Base-by-base conservation (phyloP, 495 filamentous ascomycete genomes). In the Xylaria nigripes region DNA sequence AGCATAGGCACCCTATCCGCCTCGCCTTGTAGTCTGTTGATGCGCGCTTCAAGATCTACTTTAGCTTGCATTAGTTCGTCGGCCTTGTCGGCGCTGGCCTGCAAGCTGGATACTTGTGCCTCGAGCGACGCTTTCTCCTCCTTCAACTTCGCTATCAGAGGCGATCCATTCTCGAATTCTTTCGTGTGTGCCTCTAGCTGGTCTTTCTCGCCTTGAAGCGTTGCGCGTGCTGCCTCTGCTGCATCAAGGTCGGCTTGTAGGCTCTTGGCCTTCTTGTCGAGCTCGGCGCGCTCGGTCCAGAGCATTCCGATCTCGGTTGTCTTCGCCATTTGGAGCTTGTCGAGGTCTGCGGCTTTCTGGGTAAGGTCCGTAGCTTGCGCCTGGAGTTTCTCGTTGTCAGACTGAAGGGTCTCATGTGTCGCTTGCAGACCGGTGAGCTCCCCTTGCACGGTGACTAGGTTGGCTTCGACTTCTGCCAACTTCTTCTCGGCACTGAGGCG, bases 41-140 rank as follows among this genome's bases (percentile, higher is more conserved):
- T 50, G 34, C 56, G 58, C 45, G 45, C 56, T 38, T 65, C 65
- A 23, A 67, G 65, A 15, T 58, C 60, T 1, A 64, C 50, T 50
- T 69, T 76, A 44, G 65, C 63, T 29, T 60, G 58, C 25, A 56
- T 53, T 22, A 75, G 63, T 8, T 55, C 21, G 12, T 62, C 50
- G 7, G 68, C 58, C 42, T 67, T 68, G 51, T 68, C 66, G 21
- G 70, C 62, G 36, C 72, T 71, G 22, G 58, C 62, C 38, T 70
- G 65, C 18, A 69, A 59, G n/a, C 59, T 60, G 30, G 63, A 51
- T 22, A 63, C 30, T 51, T 64, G 61, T 6, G 61, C 46, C 47
- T 70, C 67, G 12, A 74, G 62, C 9, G 61, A 64, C 29, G 66
- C 56, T 22, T 66, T 62, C 40, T 66, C 65, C 32, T 54, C 55